Evolutionary conservation across 129 eudicot species (phyloP), one percentile per base, ranked within the genome.

Genomic region (Centaurea solstitialis): DNA sequence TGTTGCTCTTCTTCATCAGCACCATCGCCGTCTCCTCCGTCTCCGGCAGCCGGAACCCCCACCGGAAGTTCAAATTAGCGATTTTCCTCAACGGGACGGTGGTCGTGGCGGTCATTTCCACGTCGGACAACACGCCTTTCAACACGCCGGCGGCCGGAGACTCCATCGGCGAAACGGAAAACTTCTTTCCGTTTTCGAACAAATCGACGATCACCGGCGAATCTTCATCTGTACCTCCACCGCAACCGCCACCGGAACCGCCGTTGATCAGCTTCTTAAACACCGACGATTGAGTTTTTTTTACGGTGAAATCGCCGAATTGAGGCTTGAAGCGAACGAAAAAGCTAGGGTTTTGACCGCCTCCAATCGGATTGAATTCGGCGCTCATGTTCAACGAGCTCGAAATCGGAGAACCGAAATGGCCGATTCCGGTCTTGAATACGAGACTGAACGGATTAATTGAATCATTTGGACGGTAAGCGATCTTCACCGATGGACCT

Each of bases 341-440:
- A 67, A 94, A 92, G 17, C 73, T 85, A 66, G 98, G 96, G 86
- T 87, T 94, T 23, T 88, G 91, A 53, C 62, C 47, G 22, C 76
- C 76, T 1, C 91, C 89, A 3, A 86, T 10, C 7, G 87, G 18
- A 68, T 78, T 85, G 30, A 94, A 92, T 38, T 94, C 96, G 7
- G 98, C 97, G 82, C 92, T 84, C 98, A 94, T 90, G 76, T 85
- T 87, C 67, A 94, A 33, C 1, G 96, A 82, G 76, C 97, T 90
- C 0, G 87, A 83, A 59, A 72, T 79, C 17, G 98, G 97, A 4
- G 98, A 94, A 8, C 98, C 98, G 37, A 84, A 92, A 68, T 78
- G 80, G 0, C 98, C 98, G 40, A 89, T 89, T 9, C 98, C 98
- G 40, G 96, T 88, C 70, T 92, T 92, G 88, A 90, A 86, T 2